Evolutionary conservation across 768 basidiomycete species (phyloP).

Genomic region (Imleria badia): DNA sequence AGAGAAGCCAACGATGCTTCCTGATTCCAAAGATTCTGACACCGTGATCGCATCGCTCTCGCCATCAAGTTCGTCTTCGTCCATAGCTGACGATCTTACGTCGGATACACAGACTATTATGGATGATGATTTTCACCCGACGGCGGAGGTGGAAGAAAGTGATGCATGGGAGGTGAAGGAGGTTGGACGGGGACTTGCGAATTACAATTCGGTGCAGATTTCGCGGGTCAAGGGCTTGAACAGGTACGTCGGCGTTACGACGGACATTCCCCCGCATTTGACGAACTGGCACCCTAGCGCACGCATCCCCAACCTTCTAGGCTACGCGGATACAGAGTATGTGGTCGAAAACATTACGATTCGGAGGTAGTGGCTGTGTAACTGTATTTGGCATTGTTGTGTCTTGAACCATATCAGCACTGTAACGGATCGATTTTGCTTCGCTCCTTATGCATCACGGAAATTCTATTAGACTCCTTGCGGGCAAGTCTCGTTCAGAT

Average conservation of each 20-base stretch:
- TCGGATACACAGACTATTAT: slow-evolving; percentile 25
- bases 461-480: slow-evolving; percentile 73
- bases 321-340: slow-evolving; percentile 96
- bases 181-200: slow-evolving; percentile 91
- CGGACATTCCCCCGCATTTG: neutral
- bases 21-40: slow-evolving; percentile 20
- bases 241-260: slow-evolving; percentile 58
- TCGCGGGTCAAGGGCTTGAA: slow-evolving; percentile 83
- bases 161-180: slow-evolving; percentile 76
- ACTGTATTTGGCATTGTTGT: slow-evolving; percentile 33
- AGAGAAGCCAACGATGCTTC: slow-evolving; percentile 29
- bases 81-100: slow-evolving; percentile 27
- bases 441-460: slow-evolving; percentile 66
- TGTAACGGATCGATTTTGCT: slow-evolving; percentile 3
- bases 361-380: slow-evolving; percentile 53
- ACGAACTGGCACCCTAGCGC: slow-evolving; percentile 51
- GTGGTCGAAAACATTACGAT: slow-evolving; percentile 96
- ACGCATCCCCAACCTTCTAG: slow-evolving; percentile 73
- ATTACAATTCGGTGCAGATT: slow-evolving; percentile 95
- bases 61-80: slow-evolving; percentile 38
- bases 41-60: slow-evolving; percentile 36
- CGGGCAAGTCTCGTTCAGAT: slow-evolving; percentile 48
- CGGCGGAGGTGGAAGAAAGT: slow-evolving; percentile 37
- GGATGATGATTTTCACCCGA: slow-evolving; percentile 33
- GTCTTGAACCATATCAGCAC: slow-evolving; percentile 7